A percentile compares a stretch with the other conserved stretches of the same genome.
These are phyloP conservation scores for Acanthochlamys bracteata DNA, from an alignment of 106 monocot genomes.

Conservation along the genomic window DNA sequence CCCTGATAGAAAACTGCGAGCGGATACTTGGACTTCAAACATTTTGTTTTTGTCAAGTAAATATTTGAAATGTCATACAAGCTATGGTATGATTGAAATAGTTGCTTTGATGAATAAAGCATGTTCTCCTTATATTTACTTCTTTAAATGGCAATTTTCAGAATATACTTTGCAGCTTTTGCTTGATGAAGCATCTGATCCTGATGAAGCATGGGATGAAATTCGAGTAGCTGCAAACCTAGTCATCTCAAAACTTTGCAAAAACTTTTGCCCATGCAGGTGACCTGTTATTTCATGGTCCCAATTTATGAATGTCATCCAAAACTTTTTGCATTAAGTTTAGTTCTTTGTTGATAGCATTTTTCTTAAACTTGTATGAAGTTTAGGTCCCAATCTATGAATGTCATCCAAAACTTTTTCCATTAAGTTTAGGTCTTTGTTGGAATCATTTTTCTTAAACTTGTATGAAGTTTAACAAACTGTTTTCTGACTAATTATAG, in stretches of 20 bases:
- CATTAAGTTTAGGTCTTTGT: background rate
- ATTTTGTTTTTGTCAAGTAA: too few relatives aligned
- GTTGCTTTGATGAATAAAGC: too few relatives aligned
- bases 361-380: background rate
- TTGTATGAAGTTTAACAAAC: too few relatives aligned
- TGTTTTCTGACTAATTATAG: too few relatives aligned
- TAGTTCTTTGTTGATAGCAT: background rate
- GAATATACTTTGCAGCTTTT: slow-evolving; percentile 41
- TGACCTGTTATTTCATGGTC: slow-evolving; percentile 1
- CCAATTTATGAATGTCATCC: background rate
- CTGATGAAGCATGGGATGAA: slow-evolving; percentile 36
- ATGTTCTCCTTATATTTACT: background rate
- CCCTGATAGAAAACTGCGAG: too few relatives aligned
- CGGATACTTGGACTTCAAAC: too few relatives aligned
- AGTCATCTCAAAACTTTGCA: slow-evolving; percentile 46
- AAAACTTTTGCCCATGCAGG: slow-evolving; percentile 52
- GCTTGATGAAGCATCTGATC: slow-evolving; percentile 15
- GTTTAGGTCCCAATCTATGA: background rate
- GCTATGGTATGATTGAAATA: too few relatives aligned
- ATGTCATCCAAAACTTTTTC: background rate
- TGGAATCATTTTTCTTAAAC: background rate
- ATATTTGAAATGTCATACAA: too few relatives aligned
- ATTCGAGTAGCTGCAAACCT: slow-evolving; percentile 31
- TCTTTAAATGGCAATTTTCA: background rate
- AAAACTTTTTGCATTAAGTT: background rate